These are phyloP conservation scores for Botryotinia calthae DNA, from an alignment of 2,329 filamentous ascomycete species.

Conservation along the genomic window DNA sequence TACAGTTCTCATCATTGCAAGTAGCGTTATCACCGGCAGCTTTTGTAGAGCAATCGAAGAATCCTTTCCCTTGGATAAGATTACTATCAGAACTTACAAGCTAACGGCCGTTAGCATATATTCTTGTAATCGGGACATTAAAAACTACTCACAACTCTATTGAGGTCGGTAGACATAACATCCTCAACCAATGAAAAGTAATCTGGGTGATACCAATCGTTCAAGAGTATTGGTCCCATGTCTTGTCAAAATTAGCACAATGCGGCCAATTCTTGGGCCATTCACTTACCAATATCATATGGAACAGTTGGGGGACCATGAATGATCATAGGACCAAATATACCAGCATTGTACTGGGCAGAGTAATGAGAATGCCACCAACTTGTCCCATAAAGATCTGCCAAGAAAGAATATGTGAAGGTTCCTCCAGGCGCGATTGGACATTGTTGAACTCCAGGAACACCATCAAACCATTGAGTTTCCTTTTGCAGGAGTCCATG, in stretches of 20 bases:
- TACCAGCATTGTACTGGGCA: slow-evolving; percentile 50
- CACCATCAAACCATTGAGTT: slow-evolving; percentile 42
- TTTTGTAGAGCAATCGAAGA: slow-evolving; percentile 27
- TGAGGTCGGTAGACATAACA: slow-evolving; percentile 32
- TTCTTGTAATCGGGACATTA: no score
- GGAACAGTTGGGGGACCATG: slow-evolving; percentile 55
- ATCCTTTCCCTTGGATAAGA: slow-evolving; percentile 35
- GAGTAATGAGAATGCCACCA: slow-evolving; percentile 63
- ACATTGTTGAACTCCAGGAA: slow-evolving; percentile 57
- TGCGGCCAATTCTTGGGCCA: not conserved
- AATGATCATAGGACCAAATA: slow-evolving; percentile 59
- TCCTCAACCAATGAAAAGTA: slow-evolving; percentile 50
- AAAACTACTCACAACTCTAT: slow-evolving; percentile 1
- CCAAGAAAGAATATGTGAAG: slow-evolving; percentile 35
- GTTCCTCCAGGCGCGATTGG: slow-evolving; percentile 53
- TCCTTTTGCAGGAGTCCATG: slow-evolving; percentile 49
- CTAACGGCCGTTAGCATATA: not conserved
- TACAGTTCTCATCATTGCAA: slow-evolving; percentile 25
- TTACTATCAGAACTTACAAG: slow-evolving; percentile 34
- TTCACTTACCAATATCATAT: slow-evolving; percentile 52
- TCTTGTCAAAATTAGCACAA: slow-evolving; percentile 37
- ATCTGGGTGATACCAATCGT: slow-evolving; percentile 42
- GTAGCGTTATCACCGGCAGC: slow-evolving; percentile 9
- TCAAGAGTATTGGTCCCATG: slow-evolving; percentile 49
- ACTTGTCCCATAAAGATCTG: slow-evolving; percentile 15